Conservation (phyloP, 768 basidiomycete species). For the Neoboletus subvelutipes region DNA sequence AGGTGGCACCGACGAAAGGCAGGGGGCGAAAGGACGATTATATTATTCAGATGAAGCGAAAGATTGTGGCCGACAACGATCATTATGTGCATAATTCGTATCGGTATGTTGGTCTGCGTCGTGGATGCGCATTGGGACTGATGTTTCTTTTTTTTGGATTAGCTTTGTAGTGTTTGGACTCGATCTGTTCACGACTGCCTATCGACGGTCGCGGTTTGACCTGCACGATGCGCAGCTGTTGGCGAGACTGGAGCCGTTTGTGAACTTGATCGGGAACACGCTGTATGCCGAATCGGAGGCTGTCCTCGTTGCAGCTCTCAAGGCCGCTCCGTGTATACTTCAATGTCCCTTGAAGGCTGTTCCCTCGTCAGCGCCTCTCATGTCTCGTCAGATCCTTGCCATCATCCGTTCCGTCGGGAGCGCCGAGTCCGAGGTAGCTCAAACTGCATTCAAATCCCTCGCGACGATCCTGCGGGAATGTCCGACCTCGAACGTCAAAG, state of each 20-base stretch:
- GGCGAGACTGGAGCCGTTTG: conserved; percentile 84
- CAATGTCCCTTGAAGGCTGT: conserved; percentile 81
- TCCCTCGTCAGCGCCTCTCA: conserved; percentile 73
- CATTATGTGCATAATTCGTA: conserved; percentile 87
- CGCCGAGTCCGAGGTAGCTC: conserved; percentile 87
- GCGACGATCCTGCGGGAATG: conserved; percentile 90
- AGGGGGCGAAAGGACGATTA: conserved; percentile 47
- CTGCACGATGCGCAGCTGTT: conserved; percentile 73
- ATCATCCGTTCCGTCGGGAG: conserved; percentile 81
- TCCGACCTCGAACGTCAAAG: conserved; percentile 75
- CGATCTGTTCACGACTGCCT: conserved; percentile 85
- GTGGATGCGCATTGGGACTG: neutral
- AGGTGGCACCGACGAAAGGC: conserved; percentile 32
- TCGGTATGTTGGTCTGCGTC: conserved; percentile 48
- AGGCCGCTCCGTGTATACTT: conserved; percentile 74
- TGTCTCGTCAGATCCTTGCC: conserved; percentile 79
- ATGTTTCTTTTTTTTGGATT: neutral
- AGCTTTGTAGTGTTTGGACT: conserved; percentile 92
- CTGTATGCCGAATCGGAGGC: conserved; percentile 80
- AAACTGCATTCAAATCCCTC: conserved; percentile 84
- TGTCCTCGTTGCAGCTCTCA: conserved; percentile 74
- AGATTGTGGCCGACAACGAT: conserved; percentile 50
- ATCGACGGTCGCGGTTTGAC: conserved; percentile 83
- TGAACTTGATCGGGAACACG: conserved; percentile 85
- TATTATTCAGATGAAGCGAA: conserved; percentile 78